Evolutionary conservation across 805 yeast genomes (phyloP), one percentile per base, ranked within the genome.

Genomic region (Candida fluviatilis): DNA sequence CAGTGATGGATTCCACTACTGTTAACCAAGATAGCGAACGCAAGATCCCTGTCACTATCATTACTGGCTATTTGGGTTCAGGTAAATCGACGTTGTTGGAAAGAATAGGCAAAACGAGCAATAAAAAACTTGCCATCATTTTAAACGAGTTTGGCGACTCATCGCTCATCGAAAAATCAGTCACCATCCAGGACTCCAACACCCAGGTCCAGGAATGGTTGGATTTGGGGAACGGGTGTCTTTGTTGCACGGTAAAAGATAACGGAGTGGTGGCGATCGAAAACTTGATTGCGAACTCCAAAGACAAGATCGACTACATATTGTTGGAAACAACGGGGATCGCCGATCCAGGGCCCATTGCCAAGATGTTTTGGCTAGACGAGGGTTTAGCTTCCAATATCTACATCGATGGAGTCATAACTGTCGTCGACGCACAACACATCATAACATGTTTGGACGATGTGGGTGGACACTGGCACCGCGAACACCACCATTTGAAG

Each of bases 311-410:
- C 36, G 99, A 93, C 60, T 84, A 91, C 54, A 89, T 93, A n/a
- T 58, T 93, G 17, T 65, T 93, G 37, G 99, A 93, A 55, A 93
- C 99, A 0, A 88, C 96, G 0, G 99, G 99, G 0, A 73, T 93
- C 12, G 99, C 99, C 0, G 98, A 93, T 55, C 99, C 99, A 0
- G 97, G 90, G 0, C 98, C 98, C 0, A 88, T 93, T 18, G 96
- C 97, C 4, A 78, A 81, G 46, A 91, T 91, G 96, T 93, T 93
- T 61, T 93, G 99, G 99, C 71, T 90, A 21, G 99, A 93, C 57
- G 91, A 86, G 17, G 97, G 90, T 0, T 67, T 93, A 41, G 73
- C 82, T 12, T 81, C 95, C 3, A 82, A 80, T 48, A 88, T 93
- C 2, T 85, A 86, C 56, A 82, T 93, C 23, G 98, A 91, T 59